These are phyloP conservation scores for Pleurotus citrinopileatus DNA, from an alignment of 768 basidiomycete species.

Conservation along the genomic window DNA sequence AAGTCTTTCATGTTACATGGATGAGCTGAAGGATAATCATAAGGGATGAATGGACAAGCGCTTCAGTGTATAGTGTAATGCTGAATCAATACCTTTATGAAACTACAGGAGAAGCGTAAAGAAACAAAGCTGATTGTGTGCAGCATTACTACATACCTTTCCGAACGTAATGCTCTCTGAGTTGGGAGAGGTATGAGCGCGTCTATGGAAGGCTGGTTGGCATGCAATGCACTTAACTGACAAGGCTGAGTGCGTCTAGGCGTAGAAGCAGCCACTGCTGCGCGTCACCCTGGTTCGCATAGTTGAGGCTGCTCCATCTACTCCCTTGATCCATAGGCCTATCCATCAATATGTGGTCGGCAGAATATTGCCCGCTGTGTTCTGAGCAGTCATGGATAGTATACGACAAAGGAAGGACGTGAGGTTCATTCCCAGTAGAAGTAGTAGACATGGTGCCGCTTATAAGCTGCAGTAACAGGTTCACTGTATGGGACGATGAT, in stretches of 20 bases:
- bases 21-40: slow-evolving; percentile 49
- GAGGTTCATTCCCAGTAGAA: neutral
- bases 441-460: neutral
- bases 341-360: slow-evolving; percentile 69
- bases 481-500: neutral
- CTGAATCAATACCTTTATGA: slow-evolving; percentile 32
- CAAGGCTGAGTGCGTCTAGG: slow-evolving; percentile 54
- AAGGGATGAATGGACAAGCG: slow-evolving; percentile 6
- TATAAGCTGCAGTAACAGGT: neutral
- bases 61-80: too few species aligned
- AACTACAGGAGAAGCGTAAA: slow-evolving; percentile 28
- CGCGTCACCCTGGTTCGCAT: slow-evolving; percentile 56
- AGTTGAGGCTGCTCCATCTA: slow-evolving; percentile 73
- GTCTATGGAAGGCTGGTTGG: neutral
- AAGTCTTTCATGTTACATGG: slow-evolving; percentile 88
- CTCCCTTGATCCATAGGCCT: slow-evolving; percentile 61
- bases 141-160: slow-evolving; percentile 47
- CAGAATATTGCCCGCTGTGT: slow-evolving; percentile 66
- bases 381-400: slow-evolving; percentile 61
- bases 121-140: neutral
- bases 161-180: slow-evolving; percentile 76
- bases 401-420: slow-evolving; percentile 35
- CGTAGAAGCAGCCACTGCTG: slow-evolving; percentile 71
- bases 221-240: slow-evolving; percentile 52
- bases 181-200: slow-evolving; percentile 7